phyloP scores from a whole-genome alignment of 768 basidiomycete species.

The Termitomyces sp. region DNA sequence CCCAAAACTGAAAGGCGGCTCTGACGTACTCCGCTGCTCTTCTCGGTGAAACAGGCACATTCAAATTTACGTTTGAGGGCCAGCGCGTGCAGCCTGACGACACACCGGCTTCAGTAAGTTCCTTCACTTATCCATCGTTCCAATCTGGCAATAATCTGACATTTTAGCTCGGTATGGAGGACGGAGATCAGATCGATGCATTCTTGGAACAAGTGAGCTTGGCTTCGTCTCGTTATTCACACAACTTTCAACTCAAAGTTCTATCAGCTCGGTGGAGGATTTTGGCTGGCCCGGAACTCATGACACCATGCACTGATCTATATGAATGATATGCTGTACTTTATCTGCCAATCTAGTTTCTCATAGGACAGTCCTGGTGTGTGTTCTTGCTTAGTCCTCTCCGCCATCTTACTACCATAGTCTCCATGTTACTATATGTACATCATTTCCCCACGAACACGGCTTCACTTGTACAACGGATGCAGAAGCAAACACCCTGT shows the following conservation, averaged over 20 bases:
- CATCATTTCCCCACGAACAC: background rate
- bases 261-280: slow-evolving; percentile 13
- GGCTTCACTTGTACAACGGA: background rate
- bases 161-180: slow-evolving; percentile 15
- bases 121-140: background rate
- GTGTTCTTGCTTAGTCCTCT: background rate
- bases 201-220: slow-evolving; percentile 14
- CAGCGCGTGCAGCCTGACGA: slow-evolving; percentile 38
- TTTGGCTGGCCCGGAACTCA: slow-evolving; percentile 1
- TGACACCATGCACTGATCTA: background rate
- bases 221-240: background rate
- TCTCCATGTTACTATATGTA: background rate
- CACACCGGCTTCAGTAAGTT: slow-evolving; percentile 49
- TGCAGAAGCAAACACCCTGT: background rate
- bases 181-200: slow-evolving; percentile 18
- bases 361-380: slow-evolving; percentile 1
- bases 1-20: background rate
- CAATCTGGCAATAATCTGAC: background rate
- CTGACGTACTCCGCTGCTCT: background rate
- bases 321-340: slow-evolving; percentile 3
- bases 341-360: slow-evolving; percentile 9
- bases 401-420: background rate
- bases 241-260: background rate
- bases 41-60: slow-evolving; percentile 38
- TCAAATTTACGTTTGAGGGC: slow-evolving; percentile 58